phyloP scores from a whole-genome alignment of 2,329 filamentous ascomycete genomes.

The Ophiognomonia clavigignenti-juglandacearum region DNA sequence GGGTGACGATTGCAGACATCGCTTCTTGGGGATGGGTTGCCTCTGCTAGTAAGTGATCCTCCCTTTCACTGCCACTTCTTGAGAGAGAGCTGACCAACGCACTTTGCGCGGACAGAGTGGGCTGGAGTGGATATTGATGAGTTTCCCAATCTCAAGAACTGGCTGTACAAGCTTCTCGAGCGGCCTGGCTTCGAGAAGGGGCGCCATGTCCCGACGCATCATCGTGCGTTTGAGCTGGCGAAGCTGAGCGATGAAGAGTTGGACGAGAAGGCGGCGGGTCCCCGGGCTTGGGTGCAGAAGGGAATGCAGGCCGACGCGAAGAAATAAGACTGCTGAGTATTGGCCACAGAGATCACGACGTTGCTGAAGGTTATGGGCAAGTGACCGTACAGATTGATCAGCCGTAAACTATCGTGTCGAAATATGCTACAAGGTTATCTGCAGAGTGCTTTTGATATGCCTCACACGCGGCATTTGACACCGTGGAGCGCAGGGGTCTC shows the following conservation, averaged over 20 bases:
- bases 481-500: too few species aligned
- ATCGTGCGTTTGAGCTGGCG: slow-evolving; percentile 47
- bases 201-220: slow-evolving; percentile 57
- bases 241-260: slow-evolving; percentile 36
- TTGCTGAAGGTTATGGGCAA: not conserved
- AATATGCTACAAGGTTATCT: too few species aligned
- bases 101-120: slow-evolving; percentile 42
- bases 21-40: slow-evolving; percentile 76
- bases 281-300: slow-evolving; percentile 55
- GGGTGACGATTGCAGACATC: slow-evolving; percentile 73
- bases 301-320: slow-evolving; percentile 59
- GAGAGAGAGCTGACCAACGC: not conserved
- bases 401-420: too few species aligned
- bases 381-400: too few species aligned
- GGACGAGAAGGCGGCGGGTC: slow-evolving; percentile 46
- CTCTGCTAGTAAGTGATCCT: slow-evolving; percentile 36
- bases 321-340: slow-evolving; percentile 24
- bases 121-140: slow-evolving; percentile 65
- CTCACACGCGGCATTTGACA: too few species aligned
- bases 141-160: slow-evolving; percentile 71
- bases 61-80: not conserved
- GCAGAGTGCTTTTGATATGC: too few species aligned
- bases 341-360: not conserved
- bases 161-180: slow-evolving; percentile 67
- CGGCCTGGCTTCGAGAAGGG: slow-evolving; percentile 72